Evolutionary conservation across 148 eudicot genomes (phyloP), one percentile per base, ranked within the genome.

Genomic region (Amaranthus cruentus): DNA sequence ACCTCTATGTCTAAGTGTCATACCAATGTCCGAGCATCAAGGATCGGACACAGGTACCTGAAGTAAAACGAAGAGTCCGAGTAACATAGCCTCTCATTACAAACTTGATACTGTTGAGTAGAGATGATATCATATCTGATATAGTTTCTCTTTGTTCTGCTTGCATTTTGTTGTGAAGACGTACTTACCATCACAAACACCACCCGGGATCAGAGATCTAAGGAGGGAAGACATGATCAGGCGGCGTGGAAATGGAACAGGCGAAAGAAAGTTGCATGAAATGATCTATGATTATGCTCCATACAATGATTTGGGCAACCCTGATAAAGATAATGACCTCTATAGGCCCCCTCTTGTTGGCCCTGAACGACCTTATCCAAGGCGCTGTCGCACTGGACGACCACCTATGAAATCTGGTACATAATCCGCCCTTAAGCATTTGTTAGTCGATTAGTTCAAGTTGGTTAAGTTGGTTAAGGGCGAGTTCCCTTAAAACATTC

Each of bases 321-420:
- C 93, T 4, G 97, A 93, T 51, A 89, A 88, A 80, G 77, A 78
- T 63, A 73, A 74, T 48, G 91, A 93, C 49, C 76, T 92, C 15
- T 87, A 62, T 52, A 86, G 99, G 76, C 94, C 92, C 9, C 85
- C 86, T 53, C 70, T 96, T 63, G 85, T 86, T 60, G 88, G 86
- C 46, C 70, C 88, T 75, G 86, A 90, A 76, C 76, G 85, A 76
- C 97, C 99, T 76, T 96, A 92, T 83, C 97, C 99, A 58, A 90
- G 97, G 82, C 91, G 99, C 28, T 96, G 99, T 85, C 92, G 97
- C 70, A 86, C 99, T 55, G 99, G 99, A 51, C 81, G 99, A 75
- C 87, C 88, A 54, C 86, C 87, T 7, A 77, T 87, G 63, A 78
- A 78, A 72, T 64, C 83, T 59, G 92, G 98, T 92, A 83, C 61